Percentiles rank a stretch among this genome's conserved stretches.
Evolutionary conservation across 768 basidiomycete species (phyloP).

Genomic region (Termitomyces sp.): DNA sequence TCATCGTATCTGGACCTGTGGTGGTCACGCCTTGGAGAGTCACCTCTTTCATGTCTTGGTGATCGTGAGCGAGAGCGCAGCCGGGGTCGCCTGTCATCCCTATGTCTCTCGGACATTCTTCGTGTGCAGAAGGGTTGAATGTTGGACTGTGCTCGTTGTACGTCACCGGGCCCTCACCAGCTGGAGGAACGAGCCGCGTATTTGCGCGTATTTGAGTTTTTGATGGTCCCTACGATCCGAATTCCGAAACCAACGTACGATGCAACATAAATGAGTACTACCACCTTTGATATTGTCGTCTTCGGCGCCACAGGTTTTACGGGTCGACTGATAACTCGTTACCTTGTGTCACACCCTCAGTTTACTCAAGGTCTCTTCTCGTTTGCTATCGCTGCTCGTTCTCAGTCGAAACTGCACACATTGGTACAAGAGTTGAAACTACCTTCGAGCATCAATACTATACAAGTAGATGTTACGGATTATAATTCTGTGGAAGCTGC

Average conservation of each 20-base stretch:
- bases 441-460: slow-evolving; percentile 36
- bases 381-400: slow-evolving; percentile 69
- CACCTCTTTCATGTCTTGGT: neutral
- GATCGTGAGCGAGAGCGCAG: slow-evolving; percentile 6
- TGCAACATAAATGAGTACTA: slow-evolving; percentile 27
- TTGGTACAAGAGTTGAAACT: slow-evolving; percentile 47
- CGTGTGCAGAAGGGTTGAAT: neutral
- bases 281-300: slow-evolving; percentile 51
- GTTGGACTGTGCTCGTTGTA: neutral
- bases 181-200: neutral
- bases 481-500: slow-evolving; percentile 48
- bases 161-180: neutral
- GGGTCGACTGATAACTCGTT: slow-evolving; percentile 63
- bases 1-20: neutral
- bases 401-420: slow-evolving; percentile 52
- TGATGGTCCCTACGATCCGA: neutral
- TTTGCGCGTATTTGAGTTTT: slow-evolving; percentile 10
- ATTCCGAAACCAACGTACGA: no score
- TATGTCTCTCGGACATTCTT: slow-evolving; percentile 4
- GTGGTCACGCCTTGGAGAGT: slow-evolving; percentile 6
- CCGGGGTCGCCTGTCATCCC: neutral
- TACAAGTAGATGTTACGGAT: slow-evolving; percentile 60
- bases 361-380: slow-evolving; percentile 46
- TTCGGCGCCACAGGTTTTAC: slow-evolving; percentile 79
- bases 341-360: slow-evolving; percentile 65